Conservation (phyloP, 768 basidiomycete genomes). For the Tulasnella sp. region DNA sequence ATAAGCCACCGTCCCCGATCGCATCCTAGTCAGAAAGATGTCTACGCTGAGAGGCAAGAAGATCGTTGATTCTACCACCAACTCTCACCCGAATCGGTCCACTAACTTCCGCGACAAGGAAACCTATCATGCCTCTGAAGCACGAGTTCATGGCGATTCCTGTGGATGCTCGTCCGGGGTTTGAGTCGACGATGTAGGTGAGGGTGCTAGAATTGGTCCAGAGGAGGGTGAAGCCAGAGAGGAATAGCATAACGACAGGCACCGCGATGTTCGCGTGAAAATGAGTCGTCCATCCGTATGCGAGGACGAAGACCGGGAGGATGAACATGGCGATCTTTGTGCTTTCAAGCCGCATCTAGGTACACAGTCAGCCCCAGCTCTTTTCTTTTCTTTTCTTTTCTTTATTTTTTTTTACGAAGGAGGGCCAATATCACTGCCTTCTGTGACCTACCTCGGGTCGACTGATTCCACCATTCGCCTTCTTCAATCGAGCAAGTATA, state of each 20-base stretch:
- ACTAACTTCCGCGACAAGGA: constrained; percentile 59
- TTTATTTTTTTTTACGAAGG: neutral
- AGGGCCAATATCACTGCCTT: too few species aligned
- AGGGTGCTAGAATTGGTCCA: constrained; percentile 61
- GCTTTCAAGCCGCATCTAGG: constrained; percentile 62
- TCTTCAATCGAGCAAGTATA: constrained; percentile 35
- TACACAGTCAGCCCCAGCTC: neutral
- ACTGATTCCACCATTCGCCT: constrained; percentile 35
- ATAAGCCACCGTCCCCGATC: constrained; percentile 72
- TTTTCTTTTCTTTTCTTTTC: too few species aligned
- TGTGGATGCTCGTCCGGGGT: constrained; percentile 64
- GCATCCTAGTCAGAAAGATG: constrained; percentile 35
- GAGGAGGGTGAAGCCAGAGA: constrained; percentile 66
- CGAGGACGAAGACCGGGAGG: constrained; percentile 49
- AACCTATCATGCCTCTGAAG: constrained; percentile 60
- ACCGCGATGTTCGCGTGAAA: constrained; percentile 53
- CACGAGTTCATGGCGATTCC: constrained; percentile 65
- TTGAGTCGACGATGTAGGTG: constrained; percentile 76
- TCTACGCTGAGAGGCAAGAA: neutral
- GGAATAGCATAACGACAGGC: constrained; percentile 60
- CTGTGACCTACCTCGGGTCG: constrained; percentile 61
- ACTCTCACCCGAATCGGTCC: constrained; percentile 55
- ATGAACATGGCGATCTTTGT: constrained; percentile 47
- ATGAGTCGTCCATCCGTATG: constrained; percentile 66
- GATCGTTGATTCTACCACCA: constrained; percentile 1